These are phyloP conservation scores for Epichloe bromicola DNA, from an alignment of 2,329 filamentous ascomycete species.

Conservation along the genomic window DNA sequence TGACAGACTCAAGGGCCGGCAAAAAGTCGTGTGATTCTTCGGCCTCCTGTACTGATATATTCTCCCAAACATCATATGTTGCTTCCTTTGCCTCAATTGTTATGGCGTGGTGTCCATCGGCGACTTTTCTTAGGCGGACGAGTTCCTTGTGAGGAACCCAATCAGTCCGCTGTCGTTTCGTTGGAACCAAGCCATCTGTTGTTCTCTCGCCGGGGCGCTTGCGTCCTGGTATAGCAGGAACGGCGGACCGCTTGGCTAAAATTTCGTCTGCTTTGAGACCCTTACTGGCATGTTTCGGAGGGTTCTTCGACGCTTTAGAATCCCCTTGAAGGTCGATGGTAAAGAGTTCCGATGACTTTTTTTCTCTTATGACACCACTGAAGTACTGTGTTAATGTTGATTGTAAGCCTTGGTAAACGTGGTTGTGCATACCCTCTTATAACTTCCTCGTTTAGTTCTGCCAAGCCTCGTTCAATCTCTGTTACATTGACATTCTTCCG, in stretches of 20 bases:
- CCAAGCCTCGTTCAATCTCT: constrained; percentile 70
- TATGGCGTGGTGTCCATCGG: constrained; percentile 53
- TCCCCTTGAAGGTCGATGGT: constrained; percentile 66
- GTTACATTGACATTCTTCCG: constrained; percentile 94
- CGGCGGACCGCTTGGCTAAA: constrained; percentile 66
- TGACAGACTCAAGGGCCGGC: constrained; percentile 49
- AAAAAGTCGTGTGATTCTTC: constrained; percentile 45
- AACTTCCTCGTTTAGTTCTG: constrained; percentile 75
- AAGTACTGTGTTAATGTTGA: neutral
- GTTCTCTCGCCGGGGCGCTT: constrained; percentile 63
- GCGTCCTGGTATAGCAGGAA: constrained; percentile 64
- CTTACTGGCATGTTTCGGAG: constrained; percentile 57
- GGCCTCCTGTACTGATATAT: constrained; percentile 27
- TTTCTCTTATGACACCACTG: constrained; percentile 78
- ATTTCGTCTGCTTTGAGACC: constrained; percentile 85
- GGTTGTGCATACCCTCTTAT: constrained; percentile 58
- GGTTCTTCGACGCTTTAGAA: constrained; percentile 47
- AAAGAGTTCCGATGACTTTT: constrained; percentile 73
- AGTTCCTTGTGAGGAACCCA: constrained; percentile 82
- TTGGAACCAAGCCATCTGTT: constrained; percentile 57
- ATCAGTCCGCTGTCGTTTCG: constrained; percentile 64
- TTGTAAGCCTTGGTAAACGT: neutral
- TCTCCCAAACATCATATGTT: constrained; percentile 68
- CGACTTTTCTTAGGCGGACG: constrained; percentile 61
- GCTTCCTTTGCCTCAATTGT: constrained; percentile 45